Evolutionary conservation across 2,329 filamentous ascomycete genomes (phyloP), one percentile per base, ranked within the genome.

Genomic region (Trichoderma sp.): DNA sequence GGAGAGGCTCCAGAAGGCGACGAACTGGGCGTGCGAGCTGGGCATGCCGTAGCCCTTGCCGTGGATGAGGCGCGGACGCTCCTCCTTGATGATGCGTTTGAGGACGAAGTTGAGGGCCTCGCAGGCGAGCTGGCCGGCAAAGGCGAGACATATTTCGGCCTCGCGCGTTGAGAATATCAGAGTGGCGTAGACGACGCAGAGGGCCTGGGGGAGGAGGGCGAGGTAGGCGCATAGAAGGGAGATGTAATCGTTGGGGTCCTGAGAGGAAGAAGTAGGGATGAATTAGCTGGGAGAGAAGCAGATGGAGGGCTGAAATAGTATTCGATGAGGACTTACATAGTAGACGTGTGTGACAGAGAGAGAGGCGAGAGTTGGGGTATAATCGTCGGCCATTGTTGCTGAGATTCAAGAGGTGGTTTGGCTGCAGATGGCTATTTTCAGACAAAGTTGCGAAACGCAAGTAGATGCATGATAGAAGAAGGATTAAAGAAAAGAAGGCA

Each of bases 11-110:
- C 97, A 98, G 84, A 93, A 99, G 68, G 91, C 87, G 71, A 95
- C 92, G 79, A 97, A 99, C 82, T 99, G 96, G 10, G 96, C 92
- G 81, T 99, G 96, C 47, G 94, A 97, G 56, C 83, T 86, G 65
- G 96, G 96, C 96, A 99, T 99, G 75, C 96, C 96, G 78, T 99
- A 99, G 72, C 96, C 96, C 80, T 97, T 97, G 68, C 93, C 94
- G 76, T 94, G 89, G 85, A 84, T 91, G 88, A 91, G 91, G 72
- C 85, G 87, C 33, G 96, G 96, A 61, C 96, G 88, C 79, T 97
- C 93, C 80, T 98, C 93, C 77, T 95, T 96, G 79, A 99, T 95
- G 72, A 93, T 84, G 31, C 96, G 88, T 84, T 99, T 99, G 60
- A 99, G 84, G 4, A 85, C 82, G 80, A 96, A 97, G 81, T 99